Percentiles rank a stretch among this genome's conserved stretches.
phyloP scores from a whole-genome alignment of 345 rosid species.

The Sapria himalayana region DNA sequence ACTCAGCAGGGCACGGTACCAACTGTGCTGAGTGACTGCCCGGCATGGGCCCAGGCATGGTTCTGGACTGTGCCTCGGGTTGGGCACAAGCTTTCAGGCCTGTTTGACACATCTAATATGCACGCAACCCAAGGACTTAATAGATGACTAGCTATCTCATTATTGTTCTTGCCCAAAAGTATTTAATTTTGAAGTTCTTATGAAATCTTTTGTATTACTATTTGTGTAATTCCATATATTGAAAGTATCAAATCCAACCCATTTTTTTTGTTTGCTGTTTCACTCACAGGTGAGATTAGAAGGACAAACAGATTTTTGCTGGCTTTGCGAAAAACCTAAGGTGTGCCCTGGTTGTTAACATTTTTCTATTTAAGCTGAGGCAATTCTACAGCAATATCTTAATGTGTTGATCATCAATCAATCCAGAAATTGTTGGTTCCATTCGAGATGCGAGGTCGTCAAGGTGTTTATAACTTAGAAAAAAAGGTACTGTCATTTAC shows the following conservation, averaged over 20 bases:
- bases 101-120: too few species aligned
- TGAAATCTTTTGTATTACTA: too few species aligned
- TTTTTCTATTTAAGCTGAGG: not conserved
- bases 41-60: too few species aligned
- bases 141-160: too few species aligned
- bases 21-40: too few species aligned
- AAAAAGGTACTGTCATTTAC: conserved; percentile 53
- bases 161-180: too few species aligned
- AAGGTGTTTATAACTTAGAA: conserved; percentile 80
- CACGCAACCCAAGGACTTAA: too few species aligned
- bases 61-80: too few species aligned
- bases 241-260: conserved; percentile 1
- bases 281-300: conserved; percentile 84
- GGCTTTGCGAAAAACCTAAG: conserved; percentile 89
- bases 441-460: conserved; percentile 89
- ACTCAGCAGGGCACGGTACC: too few species aligned
- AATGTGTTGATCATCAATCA: not conserved
- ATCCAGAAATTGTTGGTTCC: conserved; percentile 59
- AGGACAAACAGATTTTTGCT: conserved; percentile 69
- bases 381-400: conserved; percentile 1
- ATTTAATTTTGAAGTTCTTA: too few species aligned
- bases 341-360: conserved; percentile 11
- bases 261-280: conserved; percentile 6
- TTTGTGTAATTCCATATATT: not conserved
- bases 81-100: too few species aligned